These are phyloP conservation scores for Trypanosoma brucei DNA, from an alignment of 208 protist species.

Conservation along the genomic window DNA sequence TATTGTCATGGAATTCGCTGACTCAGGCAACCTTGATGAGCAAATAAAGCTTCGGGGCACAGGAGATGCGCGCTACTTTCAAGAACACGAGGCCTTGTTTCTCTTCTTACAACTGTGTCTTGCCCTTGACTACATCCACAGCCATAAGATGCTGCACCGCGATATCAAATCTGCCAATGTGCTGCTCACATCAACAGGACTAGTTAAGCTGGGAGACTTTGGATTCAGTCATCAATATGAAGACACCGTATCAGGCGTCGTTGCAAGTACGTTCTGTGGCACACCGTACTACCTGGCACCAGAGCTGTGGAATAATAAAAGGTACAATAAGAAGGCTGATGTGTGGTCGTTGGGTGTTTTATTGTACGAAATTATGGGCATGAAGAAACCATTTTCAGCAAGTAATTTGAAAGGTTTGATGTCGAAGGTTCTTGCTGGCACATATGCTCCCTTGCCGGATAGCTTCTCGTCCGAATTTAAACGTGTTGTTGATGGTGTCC, in stretches of 20 bases:
- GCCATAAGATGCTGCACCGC: constrained; percentile 86
- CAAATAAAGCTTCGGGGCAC: constrained; percentile 66
- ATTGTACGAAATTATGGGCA: constrained; percentile 75
- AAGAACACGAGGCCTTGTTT: constrained; percentile 84
- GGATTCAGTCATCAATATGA: constrained; percentile 88
- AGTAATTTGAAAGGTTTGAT: constrained; percentile 83
- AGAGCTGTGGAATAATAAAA: constrained; percentile 86
- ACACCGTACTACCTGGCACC: constrained; percentile 84
- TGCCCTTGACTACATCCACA: constrained; percentile 86
- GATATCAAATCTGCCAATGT: constrained; percentile 90
- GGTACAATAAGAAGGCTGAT: constrained; percentile 87
- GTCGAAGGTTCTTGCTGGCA: constrained; percentile 64
- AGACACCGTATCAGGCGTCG: constrained; percentile 83
- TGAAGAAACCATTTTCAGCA: constrained; percentile 74
- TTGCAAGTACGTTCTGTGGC: constrained; percentile 77
- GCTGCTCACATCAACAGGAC: constrained; percentile 77
- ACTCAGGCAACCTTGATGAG: constrained; percentile 80
- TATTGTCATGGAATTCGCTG: constrained; percentile 88
- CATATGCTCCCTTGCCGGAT: constrained; percentile 62
- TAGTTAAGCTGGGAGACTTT: constrained; percentile 91
- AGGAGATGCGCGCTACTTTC: constrained; percentile 61
- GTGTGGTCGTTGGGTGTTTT: constrained; percentile 77
- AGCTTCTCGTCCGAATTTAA: constrained; percentile 56
- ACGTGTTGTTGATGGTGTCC: constrained; percentile 59
- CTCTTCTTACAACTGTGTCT: constrained; percentile 84